Base-by-base conservation (phyloP, 2,329 filamentous ascomycete species). In the Cadophora sp. region DNA sequence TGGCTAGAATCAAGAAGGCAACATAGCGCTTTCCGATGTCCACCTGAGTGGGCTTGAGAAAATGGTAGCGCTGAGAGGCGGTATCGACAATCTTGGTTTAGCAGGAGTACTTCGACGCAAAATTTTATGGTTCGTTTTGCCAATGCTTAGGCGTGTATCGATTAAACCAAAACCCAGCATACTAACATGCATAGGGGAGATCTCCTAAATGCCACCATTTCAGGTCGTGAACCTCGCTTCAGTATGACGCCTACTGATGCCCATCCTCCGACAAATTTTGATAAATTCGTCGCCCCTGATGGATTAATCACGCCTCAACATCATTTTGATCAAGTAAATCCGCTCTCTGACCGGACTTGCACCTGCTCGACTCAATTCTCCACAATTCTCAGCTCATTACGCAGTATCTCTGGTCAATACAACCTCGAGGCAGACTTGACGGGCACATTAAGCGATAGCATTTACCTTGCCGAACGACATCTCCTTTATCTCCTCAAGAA, bases 381-480 rank as follows among this genome's bases (percentile, higher is more conserved):
- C 36, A 58, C n/a, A 4, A 27, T 58, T 13, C 33, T 58, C 20
- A 27, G 13, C 14, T 24, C 55, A 1, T 33, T 58, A 13, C 55
- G 33, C 33, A 58, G 55, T 20, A 43, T 58, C 7, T 58, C 55
- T 6, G 27, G 36, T 14, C 36, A 27, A 24, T 24, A n/a, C 11
- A 30, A 53, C 30, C 59, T 53, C 13, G 45, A 51, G 18, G 47
- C 30, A 47, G 50, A 64, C n/a, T 47, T 47, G 8, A 45, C 48
- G 16, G 39, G 61, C 6, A 33, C 8, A 7, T 16, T 64, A 6
- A 64, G 48, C 39, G 56, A 61, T 30, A 24, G 39, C 2, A 61
- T 66, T 0, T 66, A 66, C 48, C 64, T 66, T 14, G 58, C 50
- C 8, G 64, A 66, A 27, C 30, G 48, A 36, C 50, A 53, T 13